A percentile compares a stretch with the other conserved stretches of the same genome.
Conservation (phyloP, 139 green algal species). For the Axilococcus clingmanii region DNA sequence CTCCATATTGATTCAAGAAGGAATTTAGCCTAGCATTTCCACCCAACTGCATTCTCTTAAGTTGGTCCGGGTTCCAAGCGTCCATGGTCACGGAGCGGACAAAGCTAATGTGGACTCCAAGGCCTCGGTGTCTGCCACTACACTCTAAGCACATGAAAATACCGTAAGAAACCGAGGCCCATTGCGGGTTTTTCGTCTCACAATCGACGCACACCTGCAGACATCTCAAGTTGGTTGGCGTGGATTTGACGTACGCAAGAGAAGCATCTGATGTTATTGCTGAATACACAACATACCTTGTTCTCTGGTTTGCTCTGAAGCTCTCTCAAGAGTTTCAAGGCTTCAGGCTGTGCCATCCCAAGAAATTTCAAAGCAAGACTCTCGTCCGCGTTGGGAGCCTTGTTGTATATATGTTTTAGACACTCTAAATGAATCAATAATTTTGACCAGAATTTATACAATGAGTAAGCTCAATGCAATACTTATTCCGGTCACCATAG, state of each 20-base stretch:
- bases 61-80: constrained; percentile 82
- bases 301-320: constrained; percentile 80
- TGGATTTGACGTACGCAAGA: too few relatives aligned
- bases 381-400: too few relatives aligned
- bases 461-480: too few relatives aligned
- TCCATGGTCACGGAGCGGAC: constrained; percentile 97
- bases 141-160: constrained; percentile 99
- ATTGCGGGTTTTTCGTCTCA: constrained; percentile 87
- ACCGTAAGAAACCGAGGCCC: constrained; percentile 91
- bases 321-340: constrained; percentile 62
- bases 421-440: too few relatives aligned
- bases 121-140: constrained; percentile 82
- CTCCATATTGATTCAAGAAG: constrained; percentile 85
- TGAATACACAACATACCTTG: constrained; percentile 43
- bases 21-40: constrained; percentile 83
- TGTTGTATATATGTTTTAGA: too few relatives aligned
- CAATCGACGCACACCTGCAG: constrained; percentile 89
- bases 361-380: too few relatives aligned
- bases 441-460: too few relatives aligned
- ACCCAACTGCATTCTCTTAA: constrained; percentile 88
- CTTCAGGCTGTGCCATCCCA: constrained; percentile 82
- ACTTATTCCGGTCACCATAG: too few relatives aligned
- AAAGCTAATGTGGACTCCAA: constrained; percentile 97
- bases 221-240: too few relatives aligned
- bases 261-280: not conserved